phyloP scores from a whole-genome alignment of 352 stramenopile species.

The Blastocystis sp. region DNA sequence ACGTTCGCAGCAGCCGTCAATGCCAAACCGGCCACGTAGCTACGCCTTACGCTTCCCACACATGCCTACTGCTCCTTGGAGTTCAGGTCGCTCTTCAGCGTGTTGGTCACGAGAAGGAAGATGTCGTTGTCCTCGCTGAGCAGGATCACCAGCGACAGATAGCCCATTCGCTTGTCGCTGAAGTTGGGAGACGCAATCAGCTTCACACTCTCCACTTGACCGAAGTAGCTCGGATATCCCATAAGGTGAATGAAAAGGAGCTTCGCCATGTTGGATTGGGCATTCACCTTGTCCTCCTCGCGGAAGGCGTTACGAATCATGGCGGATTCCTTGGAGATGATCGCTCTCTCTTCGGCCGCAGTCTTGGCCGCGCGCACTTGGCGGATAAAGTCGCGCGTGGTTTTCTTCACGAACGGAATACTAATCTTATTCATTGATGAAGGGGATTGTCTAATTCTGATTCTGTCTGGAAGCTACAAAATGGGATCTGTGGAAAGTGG shows the following conservation, averaged over 20 bases:
- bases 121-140: slow-evolving; percentile 96
- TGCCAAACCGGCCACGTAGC: slow-evolving; percentile 89
- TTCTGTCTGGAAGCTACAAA: too few species aligned
- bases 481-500: too few species aligned
- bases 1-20: slow-evolving; percentile 96
- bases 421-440: slow-evolving; percentile 58
- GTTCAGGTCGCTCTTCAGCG: slow-evolving; percentile 80
- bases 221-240: slow-evolving; percentile 98
- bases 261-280: slow-evolving; percentile 97
- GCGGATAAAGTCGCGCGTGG: slow-evolving; percentile 62
- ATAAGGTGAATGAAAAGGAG: slow-evolving; percentile 99
- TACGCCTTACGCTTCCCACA: slow-evolving; percentile 77
- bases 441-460: too few species aligned
- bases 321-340: slow-evolving; percentile 97
- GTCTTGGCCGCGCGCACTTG: slow-evolving; percentile 72
- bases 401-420: slow-evolving; percentile 69
- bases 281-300: slow-evolving; percentile 91
- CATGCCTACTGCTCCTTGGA: slow-evolving; percentile 74
- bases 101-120: slow-evolving; percentile 98
- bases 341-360: slow-evolving; percentile 91
- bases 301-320: slow-evolving; percentile 98
- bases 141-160: slow-evolving; percentile 86
- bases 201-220: slow-evolving; percentile 99
- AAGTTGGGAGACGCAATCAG: slow-evolving; percentile 96
- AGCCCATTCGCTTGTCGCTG: slow-evolving; percentile 94